Percentiles rank a stretch among this genome's conserved stretches.
Conservation (phyloP, 2,329 filamentous ascomycete genomes). For the Colletotrichum gloeosporioides region DNA sequence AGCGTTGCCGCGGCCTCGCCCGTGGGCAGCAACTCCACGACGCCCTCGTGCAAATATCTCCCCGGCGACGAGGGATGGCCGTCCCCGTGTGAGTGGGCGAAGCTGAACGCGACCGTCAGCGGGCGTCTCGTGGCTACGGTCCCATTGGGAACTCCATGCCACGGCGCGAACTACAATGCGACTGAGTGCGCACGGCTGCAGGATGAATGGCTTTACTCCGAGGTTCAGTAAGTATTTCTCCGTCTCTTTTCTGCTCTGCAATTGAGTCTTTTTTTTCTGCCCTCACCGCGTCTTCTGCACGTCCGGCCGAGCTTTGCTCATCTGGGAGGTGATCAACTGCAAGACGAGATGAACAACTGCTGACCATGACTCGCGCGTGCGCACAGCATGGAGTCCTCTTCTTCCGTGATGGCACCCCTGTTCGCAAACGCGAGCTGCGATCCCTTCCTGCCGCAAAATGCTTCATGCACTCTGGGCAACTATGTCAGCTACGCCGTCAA, state of each 20-base stretch:
- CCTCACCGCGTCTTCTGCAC: not conserved
- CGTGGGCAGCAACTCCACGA: not conserved
- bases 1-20: not conserved
- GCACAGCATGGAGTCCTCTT: constrained; percentile 14
- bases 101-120: constrained; percentile 13
- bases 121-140: constrained; percentile 14
- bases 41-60: constrained; percentile 10
- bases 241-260: not conserved
- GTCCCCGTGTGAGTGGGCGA: constrained; percentile 1
- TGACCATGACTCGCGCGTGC: not conserved
- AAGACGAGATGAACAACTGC: constrained; percentile 25
- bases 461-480: constrained; percentile 39
- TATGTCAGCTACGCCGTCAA: constrained; percentile 32
- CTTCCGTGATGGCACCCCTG: constrained; percentile 31
- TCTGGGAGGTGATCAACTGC: not conserved
- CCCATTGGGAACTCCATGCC: constrained; percentile 7
- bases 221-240: constrained; percentile 7
- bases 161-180: constrained; percentile 9
- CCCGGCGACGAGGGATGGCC: constrained; percentile 17
- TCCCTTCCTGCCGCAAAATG: constrained; percentile 34
- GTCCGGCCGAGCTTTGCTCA: not conserved
- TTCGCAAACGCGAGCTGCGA: constrained; percentile 34
- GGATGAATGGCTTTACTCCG: constrained; percentile 16
- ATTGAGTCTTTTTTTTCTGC: not conserved
- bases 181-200: constrained; percentile 11